These are phyloP conservation scores for Saturnispora hagleri DNA, from an alignment of 805 yeast species.

Conservation along the genomic window DNA sequence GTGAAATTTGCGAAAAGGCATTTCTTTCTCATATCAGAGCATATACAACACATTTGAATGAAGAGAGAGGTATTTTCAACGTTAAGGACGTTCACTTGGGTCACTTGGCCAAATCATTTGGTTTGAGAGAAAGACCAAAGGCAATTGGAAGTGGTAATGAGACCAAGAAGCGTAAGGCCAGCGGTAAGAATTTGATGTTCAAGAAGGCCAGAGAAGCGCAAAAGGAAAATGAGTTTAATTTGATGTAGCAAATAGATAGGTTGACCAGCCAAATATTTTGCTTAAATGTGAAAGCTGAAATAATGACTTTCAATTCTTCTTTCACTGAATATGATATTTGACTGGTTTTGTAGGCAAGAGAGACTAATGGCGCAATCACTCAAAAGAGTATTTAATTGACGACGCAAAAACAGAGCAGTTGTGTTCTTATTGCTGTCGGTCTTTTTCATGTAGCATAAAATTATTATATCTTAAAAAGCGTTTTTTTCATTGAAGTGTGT, in stretches of 20 bases:
- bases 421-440: too few species aligned
- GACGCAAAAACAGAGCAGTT: too few species aligned
- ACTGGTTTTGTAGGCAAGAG: too few species aligned
- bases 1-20: conserved; percentile 65
- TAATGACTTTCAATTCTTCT: too few species aligned
- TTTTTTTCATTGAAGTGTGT: too few species aligned
- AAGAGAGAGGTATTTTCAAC: conserved; percentile 74
- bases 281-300: too few species aligned
- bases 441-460: too few species aligned
- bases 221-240: conserved; percentile 71
- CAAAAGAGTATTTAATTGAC: too few species aligned
- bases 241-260: conserved; percentile 7
- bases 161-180: conserved; percentile 44
- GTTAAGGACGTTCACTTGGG: conserved; percentile 83
- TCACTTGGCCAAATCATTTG: conserved; percentile 92
- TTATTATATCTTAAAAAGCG: too few species aligned
- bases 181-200: conserved; percentile 64
- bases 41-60: conserved; percentile 83
- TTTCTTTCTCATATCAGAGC: conserved; percentile 89
- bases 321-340: too few species aligned
- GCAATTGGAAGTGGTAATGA: conserved; percentile 37
- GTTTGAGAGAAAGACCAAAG: conserved; percentile 89
- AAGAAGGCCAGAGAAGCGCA: conserved; percentile 65
- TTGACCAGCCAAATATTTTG: too few species aligned
- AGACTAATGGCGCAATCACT: too few species aligned